Conservation (phyloP, 2,329 filamentous ascomycete species). For the Botryotinia calthae region DNA sequence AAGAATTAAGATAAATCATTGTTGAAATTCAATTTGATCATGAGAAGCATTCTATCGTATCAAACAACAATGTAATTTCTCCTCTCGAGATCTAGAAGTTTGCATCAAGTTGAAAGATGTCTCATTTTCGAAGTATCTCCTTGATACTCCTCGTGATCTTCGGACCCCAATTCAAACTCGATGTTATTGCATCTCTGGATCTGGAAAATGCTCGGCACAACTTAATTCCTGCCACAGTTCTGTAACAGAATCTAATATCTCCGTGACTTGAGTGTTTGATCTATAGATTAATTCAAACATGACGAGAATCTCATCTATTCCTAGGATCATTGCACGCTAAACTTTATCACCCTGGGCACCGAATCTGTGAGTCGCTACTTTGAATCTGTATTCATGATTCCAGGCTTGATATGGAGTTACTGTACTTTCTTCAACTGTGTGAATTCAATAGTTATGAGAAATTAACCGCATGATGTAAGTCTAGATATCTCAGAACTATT, state of each 20-base stretch:
- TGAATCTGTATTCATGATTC: neutral
- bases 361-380: neutral
- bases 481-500: neutral
- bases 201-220: neutral
- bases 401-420: neutral
- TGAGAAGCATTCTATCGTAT: too few relatives aligned
- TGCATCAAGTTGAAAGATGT: too few relatives aligned
- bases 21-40: too few relatives aligned
- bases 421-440: neutral
- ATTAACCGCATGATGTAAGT: accelerated
- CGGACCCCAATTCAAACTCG: too few relatives aligned
- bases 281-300: neutral
- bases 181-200: neutral
- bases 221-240: accelerated
- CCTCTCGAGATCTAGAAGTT: too few relatives aligned
- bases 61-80: too few relatives aligned
- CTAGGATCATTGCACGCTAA: neutral
- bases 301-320: neutral
- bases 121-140: too few relatives aligned
- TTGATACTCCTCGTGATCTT: too few relatives aligned
- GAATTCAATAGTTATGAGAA: neutral
- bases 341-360: neutral
- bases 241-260: accelerated
- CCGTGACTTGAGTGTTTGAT: neutral
- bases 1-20: too few relatives aligned